phyloP scores from a whole-genome alignment of 768 basidiomycete species.

The Agaricus sinodeliciosus region DNA sequence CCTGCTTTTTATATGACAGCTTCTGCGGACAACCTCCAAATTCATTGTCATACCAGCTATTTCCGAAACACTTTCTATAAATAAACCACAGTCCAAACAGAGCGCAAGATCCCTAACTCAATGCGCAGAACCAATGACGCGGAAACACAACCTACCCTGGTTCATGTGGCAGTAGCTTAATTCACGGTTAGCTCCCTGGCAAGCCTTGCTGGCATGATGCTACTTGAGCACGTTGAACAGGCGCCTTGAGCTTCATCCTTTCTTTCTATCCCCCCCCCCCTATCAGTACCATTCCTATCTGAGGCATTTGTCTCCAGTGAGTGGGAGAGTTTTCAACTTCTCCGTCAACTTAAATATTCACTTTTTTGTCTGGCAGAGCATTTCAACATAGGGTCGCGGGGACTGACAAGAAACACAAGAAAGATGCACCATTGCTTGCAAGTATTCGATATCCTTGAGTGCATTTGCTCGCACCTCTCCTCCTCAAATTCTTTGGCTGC shows the following conservation, averaged over 20 bases:
- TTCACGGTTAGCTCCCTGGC: neutral
- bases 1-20: no score
- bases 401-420: neutral
- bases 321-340: neutral
- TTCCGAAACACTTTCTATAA: neutral
- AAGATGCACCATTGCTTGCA: conserved; percentile 6
- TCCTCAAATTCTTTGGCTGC: neutral
- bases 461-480: conserved; percentile 3
- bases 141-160: neutral
- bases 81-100: neutral
- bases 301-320: neutral
- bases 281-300: neutral
- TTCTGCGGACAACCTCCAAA: no score
- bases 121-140: neutral
- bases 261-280: neutral
- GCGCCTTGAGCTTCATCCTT: neutral
- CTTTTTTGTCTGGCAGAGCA: neutral
- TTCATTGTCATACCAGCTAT: no score
- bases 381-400: neutral
- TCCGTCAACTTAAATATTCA: neutral
- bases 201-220: neutral
- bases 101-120: neutral
- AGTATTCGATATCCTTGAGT: conserved; percentile 3
- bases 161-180: neutral
- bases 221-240: neutral